Evolutionary conservation across 176 grass and related monocot species (phyloP), one percentile per base, ranked within the genome.

Genomic region (Raddia distichophylla): DNA sequence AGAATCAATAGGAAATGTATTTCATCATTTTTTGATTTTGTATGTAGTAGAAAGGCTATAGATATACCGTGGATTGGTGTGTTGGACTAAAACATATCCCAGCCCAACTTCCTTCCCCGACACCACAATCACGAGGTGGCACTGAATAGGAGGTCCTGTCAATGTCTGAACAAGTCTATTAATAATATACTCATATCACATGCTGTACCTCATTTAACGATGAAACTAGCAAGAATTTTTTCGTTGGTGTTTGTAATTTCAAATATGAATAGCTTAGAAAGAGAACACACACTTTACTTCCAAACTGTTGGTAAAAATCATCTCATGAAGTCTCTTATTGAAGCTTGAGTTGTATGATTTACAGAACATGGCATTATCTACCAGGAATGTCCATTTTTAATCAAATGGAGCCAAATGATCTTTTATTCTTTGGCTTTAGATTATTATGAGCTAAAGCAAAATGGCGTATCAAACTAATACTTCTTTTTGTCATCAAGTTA

Each of bases 71-170:
- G 9, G 91, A 92, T 75, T 27, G 73, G 48, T 98, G 88, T 27
- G 60, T 65, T 17, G 89, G 91, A 67, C 92, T 93, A 78, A 98
- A 95, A 73, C 86, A 88, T 47, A 93, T 27, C 59, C 95, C 95
- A 79, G 95, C 79, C 95, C 95, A 98, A 82, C 95, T 93, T 73
- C 88, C 95, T 91, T 98, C 92, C 49, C 90, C 92, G 45, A 95
- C 53, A 61, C 90, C 93, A 81, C 75, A 73, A 90, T 95, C 92
- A 46, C 10, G 86, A 44, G 95, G 95, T 71, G 92, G 84, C 67
- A 98, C 92, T 62, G 95, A 93, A 89, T 95, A 98, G 71, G 91
- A 95, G 3, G 86, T 48, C 89, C 93, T 95, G 90, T 91, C 82
- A 32, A 88, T 87, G 75, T 91, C 95, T 95, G 85, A 87, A 68